A percentile compares a stretch with the other conserved stretches of the same genome.
Conservation (phyloP, 768 basidiomycete genomes). For the Mycena capillaripes region DNA sequence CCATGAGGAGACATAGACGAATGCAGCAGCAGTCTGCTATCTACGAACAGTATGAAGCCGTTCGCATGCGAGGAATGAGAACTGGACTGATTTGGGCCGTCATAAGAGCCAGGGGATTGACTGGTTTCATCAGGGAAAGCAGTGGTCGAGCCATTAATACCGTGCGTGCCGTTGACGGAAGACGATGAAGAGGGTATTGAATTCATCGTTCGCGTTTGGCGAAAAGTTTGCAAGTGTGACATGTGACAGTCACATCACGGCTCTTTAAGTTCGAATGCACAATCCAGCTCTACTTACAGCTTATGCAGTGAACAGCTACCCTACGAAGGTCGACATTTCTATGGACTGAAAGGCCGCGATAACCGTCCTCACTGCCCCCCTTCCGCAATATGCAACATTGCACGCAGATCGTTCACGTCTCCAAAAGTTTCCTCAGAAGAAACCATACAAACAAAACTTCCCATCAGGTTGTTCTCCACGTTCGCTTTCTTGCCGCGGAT, state of each 20-base stretch:
- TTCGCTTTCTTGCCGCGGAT: slow-evolving; percentile 61
- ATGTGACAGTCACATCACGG: not conserved
- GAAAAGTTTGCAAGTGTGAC: not conserved
- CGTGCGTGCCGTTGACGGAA: slow-evolving; percentile 65
- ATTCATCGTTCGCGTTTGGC: slow-evolving; percentile 10
- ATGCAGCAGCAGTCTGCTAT: slow-evolving; percentile 1
- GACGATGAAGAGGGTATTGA: slow-evolving; percentile 29
- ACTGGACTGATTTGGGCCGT: slow-evolving; percentile 51
- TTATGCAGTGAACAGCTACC: too few relatives aligned
- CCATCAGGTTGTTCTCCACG: slow-evolving; percentile 68
- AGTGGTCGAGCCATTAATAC: slow-evolving; percentile 60
- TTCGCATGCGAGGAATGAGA: slow-evolving; percentile 64
- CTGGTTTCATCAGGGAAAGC: slow-evolving; percentile 54
- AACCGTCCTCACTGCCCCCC: too few relatives aligned
- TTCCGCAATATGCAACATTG: slow-evolving; percentile 6
- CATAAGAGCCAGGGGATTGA: slow-evolving; percentile 53
- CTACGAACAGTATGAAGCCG: slow-evolving; percentile 54
- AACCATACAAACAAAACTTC: slow-evolving; percentile 68
- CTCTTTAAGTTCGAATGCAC: too few relatives aligned
- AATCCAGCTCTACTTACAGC: not conserved
- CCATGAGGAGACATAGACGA: not conserved
- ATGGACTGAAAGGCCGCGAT: too few relatives aligned
- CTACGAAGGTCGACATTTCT: too few relatives aligned
- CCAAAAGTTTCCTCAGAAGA: slow-evolving; percentile 53
- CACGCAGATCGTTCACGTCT: slow-evolving; percentile 51